Evolutionary conservation across 306 rosid species (phyloP), one percentile per base, ranked within the genome.

Genomic region (Abrus precatorius): DNA sequence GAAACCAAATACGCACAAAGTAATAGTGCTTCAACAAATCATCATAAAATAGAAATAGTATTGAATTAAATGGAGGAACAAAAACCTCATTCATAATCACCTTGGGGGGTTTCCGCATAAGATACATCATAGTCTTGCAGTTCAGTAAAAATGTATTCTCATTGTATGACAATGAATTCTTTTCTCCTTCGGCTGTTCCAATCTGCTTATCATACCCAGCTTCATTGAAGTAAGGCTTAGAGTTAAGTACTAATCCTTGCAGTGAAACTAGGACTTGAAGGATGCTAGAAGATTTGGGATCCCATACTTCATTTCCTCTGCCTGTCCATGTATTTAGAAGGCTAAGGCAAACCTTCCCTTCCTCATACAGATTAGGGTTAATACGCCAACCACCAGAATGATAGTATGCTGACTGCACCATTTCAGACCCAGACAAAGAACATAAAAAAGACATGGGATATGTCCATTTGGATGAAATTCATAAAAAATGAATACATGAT

Each of bases 371-470:
- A 85, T 96, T 96, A 32, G 99, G 99, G 83, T 96, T 96, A 82
- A 96, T 88, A 47, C 99, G 94, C 99, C 98, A 93, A 65, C 99
- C 99, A 72, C 99, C 99, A 56, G 99, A 96, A 81, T 96, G 98
- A 89, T 96, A 96, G 85, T 96, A 92, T 40, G 97, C 99, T 53
- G 98, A 90, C 99, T 96, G 97, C 88, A 87, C 11, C 73, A 78
- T 84, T 71, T 79, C 33, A 85, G 84, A 78, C 63, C 73, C 72
- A 62, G 49, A 83, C 64, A 84, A 84, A 76, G 33, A 80, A 78
- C 73, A 53, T 34, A 85, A 9, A 65, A 53, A 75, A 47, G 20
- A 59, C 63, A 45, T 67, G 49, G 73, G 72, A 82, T 78, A 78
- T 69, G 41, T 10, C 41, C 59, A 41, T 13, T 41, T 53, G 29